Conservation (phyloP, 2,329 filamentous ascomycete genomes). For the Aureobasidium subglaciale region DNA sequence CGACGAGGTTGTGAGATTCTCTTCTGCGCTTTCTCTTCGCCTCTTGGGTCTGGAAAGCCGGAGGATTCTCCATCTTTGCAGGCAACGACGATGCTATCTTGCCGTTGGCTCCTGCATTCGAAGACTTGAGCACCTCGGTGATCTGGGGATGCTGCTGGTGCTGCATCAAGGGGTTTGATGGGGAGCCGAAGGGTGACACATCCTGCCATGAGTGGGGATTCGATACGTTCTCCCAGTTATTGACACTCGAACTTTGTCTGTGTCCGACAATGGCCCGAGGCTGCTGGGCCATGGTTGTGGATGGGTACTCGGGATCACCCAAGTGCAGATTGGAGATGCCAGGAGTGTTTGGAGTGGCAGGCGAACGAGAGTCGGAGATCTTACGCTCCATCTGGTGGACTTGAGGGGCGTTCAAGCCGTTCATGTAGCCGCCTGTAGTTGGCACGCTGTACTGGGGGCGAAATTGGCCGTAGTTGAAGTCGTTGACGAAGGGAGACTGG, state of each 20-base stretch:
- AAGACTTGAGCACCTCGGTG: constrained; percentile 75
- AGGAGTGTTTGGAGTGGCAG: constrained; percentile 81
- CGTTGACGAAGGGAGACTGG: constrained; percentile 78
- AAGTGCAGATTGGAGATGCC: constrained; percentile 67
- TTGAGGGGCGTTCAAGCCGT: constrained; percentile 27
- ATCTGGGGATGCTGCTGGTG: constrained; percentile 70
- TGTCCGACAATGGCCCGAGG: constrained; percentile 23
- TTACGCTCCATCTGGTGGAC: constrained; percentile 47
- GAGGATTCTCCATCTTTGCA: constrained; percentile 48
- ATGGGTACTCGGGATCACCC: constrained; percentile 48
- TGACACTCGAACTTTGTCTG: constrained; percentile 68
- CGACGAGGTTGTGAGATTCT: constrained; percentile 94
- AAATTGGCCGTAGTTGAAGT: constrained; percentile 72
- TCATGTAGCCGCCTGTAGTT: constrained; percentile 17
- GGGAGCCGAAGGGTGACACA: constrained; percentile 83
- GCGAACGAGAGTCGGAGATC: constrained; percentile 64
- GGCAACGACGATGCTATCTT: constrained; percentile 60
- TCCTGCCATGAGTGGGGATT: constrained; percentile 66
- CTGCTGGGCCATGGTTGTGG: constrained; percentile 29
- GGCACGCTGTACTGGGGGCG: constrained; percentile 40
- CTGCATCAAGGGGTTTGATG: constrained; percentile 54
- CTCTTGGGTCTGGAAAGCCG: constrained; percentile 68
- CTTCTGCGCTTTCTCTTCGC: constrained; percentile 85
- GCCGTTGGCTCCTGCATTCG: constrained; percentile 50
- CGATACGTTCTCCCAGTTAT: constrained; percentile 83